A percentile compares a stretch with the other conserved stretches of the same genome.
Conservation (phyloP, 2,329 filamentous ascomycete genomes). For the Aspergillus novoparasiticus region DNA sequence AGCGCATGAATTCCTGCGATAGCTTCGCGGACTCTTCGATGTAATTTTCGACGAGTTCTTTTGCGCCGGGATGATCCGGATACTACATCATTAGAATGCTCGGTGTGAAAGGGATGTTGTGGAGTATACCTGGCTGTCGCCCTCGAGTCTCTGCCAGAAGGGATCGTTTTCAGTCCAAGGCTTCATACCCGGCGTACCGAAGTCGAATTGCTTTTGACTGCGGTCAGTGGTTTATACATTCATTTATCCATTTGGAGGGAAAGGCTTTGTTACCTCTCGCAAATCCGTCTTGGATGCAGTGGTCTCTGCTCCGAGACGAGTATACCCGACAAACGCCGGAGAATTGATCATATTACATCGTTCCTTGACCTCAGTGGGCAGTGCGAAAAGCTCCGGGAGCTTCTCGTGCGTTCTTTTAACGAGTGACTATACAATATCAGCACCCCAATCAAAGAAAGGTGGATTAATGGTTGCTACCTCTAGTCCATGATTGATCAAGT, state of each 20-base stretch:
- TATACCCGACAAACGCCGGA: slow-evolving; percentile 37
- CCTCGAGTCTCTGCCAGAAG: slow-evolving; percentile 42
- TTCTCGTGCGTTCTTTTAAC: slow-evolving; percentile 25
- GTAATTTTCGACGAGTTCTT: slow-evolving; percentile 50
- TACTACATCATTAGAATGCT: slow-evolving; percentile 22
- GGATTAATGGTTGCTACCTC: slow-evolving; percentile 24
- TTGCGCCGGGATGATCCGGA: slow-evolving; percentile 25
- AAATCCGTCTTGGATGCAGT: slow-evolving; percentile 34
- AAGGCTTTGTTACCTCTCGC: slow-evolving; percentile 28
- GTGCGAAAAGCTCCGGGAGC: slow-evolving; percentile 29
- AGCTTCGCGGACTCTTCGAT: slow-evolving; percentile 52
- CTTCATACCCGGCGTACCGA: slow-evolving; percentile 35
- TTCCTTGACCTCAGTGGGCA: slow-evolving; percentile 30
- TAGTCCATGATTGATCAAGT: slow-evolving; percentile 38
- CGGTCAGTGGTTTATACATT: background rate
- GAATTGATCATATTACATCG: slow-evolving; percentile 37
- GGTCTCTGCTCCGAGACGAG: slow-evolving; percentile 37
- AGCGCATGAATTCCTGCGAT: slow-evolving; percentile 55
- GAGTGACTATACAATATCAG: slow-evolving; percentile 18
- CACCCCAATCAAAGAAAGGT: background rate
- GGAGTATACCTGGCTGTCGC: slow-evolving; percentile 28
- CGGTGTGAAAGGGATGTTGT: too few relatives aligned
- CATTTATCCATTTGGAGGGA: background rate
- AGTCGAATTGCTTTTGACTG: slow-evolving; percentile 48
- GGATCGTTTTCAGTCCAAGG: slow-evolving; percentile 45